Evolutionary conservation across 495 filamentous ascomycete genomes (phyloP), one percentile per base, ranked within the genome.

Genomic region (Penicillium paxilli): DNA sequence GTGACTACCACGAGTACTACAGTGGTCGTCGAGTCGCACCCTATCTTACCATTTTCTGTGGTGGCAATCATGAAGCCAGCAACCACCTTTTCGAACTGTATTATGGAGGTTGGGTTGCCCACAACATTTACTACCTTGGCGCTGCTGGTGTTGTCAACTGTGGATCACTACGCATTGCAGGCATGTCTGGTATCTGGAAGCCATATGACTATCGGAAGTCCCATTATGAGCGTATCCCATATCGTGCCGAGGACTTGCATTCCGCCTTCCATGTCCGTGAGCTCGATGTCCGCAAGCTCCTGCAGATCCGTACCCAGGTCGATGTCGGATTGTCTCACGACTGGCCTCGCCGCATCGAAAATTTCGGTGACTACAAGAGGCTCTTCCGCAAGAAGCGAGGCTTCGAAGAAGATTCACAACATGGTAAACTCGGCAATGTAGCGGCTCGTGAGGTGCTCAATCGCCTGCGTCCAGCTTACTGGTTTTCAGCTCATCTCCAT

Each of bases 91-190:
- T 82, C 73, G 94, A 98, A 64, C 81, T 98, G 3, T 95, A 90
- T 74, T 96, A 98, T 66, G 94, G 94, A 35, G 94, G 94, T 32
- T 98, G 94, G 94, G 94, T 90, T 2, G 93, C 93, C 1, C 92
- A 89, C 16, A 96, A 93, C 48, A 98, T 98, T 47, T 98, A 95
- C 76, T 98, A 96, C 74, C 70, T 98, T 59, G 94, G 94, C 37
- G 91, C 92, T 11, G 89, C 94, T 22, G 95, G 92, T 59, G 85
- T 97, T 8, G 61, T 98, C 5, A 86, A 87, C 14, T 79, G 91
- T 44, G 92, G 92, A 3, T 84, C 87, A 2, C 70, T 98, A 17
- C 86, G 94, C 3, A 96, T 98, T 53, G 88, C 89, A n/a, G 92
- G 86, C 0, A 76, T 98, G 72, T 91, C 88, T 20, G 95, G 94